These are phyloP conservation scores for Venturia carpophila DNA, from an alignment of 2,329 filamentous ascomycete genomes.

Conservation along the genomic window DNA sequence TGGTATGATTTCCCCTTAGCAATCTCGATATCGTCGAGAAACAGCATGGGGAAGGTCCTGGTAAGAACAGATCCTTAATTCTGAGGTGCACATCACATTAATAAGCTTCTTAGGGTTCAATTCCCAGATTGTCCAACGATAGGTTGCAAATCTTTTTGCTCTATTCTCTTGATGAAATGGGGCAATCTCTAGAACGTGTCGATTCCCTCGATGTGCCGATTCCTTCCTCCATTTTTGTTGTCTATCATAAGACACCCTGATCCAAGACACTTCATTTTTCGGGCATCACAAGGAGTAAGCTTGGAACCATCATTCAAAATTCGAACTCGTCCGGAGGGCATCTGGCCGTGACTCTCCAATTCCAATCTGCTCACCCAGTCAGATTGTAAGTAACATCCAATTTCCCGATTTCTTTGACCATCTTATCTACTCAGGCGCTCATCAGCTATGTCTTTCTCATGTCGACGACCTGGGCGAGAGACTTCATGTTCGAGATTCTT, in stretches of 20 bases:
- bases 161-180: too few relatives aligned
- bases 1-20: background rate
- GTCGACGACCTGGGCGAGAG: slow-evolving; percentile 26
- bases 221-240: too few relatives aligned
- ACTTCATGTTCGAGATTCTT: background rate
- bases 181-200: too few relatives aligned
- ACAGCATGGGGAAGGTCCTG: too few relatives aligned
- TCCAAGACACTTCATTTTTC: too few relatives aligned
- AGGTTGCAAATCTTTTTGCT: too few relatives aligned
- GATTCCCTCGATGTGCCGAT: too few relatives aligned
- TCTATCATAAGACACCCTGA: background rate
- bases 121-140: slow-evolving; percentile 5
- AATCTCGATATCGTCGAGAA: background rate
- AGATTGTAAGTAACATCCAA: slow-evolving; percentile 35
- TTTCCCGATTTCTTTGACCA: slow-evolving; percentile 27
- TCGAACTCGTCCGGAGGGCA: too few relatives aligned
- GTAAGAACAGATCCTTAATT: background rate
- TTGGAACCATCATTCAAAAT: too few relatives aligned
- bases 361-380: slow-evolving; percentile 28
- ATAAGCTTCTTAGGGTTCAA: background rate
- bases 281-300: too few relatives aligned
- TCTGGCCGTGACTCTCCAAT: background rate
- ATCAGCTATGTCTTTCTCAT: slow-evolving; percentile 29
- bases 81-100: background rate
- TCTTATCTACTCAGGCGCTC: slow-evolving; percentile 30